Evolutionary conservation across 2,329 filamentous ascomycete species (phyloP), one percentile per base, ranked within the genome.

Genomic region (Acephala macrosclerotiorum): DNA sequence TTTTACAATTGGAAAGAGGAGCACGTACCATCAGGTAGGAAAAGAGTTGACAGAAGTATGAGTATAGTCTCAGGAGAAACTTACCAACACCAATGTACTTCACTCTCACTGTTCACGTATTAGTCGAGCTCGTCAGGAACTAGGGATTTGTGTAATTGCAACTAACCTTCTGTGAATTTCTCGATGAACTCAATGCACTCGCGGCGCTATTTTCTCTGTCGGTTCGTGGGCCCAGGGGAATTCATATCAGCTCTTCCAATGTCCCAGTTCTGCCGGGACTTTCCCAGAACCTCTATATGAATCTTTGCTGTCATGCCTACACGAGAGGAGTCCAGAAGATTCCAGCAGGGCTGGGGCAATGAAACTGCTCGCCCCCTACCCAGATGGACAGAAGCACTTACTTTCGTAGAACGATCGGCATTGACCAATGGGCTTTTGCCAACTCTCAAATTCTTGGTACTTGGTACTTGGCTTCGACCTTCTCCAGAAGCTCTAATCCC

Each of bases 401-500:
- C 90, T 73, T 89, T 82, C 87, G 51, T 85, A 82, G 74, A 82
- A 93, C 67, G 79, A 83, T 76, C 84, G 87, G 60, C 82, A 80
- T 51, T 65, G 57, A 1, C 87, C 87, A 0, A 88, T 93, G 40
- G 85, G 80, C 74, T 81, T 83, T 74, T 91, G 83, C 91, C 91
- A 94, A 57, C 91, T 91, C 20, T 85, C 83, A 65, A 94, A 78
- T 61, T 88, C 90, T 72, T 88, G 82, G 56, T 68, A 68, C 90
- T 72, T 88, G 82, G 56, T 68, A 68, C 18, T 22, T 14, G 9
- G 9, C 18, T 73, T 90, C 85, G 62, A 87, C 83, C 60, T 82
- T 80, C 33, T 85, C 84, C 18, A 93, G 81, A 40, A 84, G 76
- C 49, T 82, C 79, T 18, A 88, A 82, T 73, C 91, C 86, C 8